Evolutionary conservation across 2,329 filamentous ascomycete species (phyloP).

Genomic region (Lasiodiplodia gonubiensis): DNA sequence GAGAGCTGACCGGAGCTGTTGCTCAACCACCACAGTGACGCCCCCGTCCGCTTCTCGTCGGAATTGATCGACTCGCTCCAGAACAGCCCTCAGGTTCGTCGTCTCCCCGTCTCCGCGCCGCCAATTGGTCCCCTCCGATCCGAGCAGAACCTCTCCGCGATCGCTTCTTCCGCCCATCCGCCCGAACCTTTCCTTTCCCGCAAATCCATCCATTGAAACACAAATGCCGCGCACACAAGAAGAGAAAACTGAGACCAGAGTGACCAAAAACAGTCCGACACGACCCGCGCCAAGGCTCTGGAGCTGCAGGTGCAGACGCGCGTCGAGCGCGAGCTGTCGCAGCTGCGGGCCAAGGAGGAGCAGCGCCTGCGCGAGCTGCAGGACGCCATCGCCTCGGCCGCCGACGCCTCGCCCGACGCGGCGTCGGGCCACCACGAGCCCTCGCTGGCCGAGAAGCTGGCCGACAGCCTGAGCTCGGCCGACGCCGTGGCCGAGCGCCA

Average conservation of each 20-base stretch:
- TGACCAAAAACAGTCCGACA: slow-evolving; percentile 71
- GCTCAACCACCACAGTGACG: slow-evolving; percentile 53
- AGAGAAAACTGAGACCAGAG: slow-evolving; percentile 1
- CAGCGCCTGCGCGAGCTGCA: slow-evolving; percentile 72
- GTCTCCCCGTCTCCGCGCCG: not conserved
- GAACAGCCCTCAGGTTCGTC: slow-evolving; percentile 78
- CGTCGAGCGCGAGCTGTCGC: slow-evolving; percentile 82
- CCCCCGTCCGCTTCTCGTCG: slow-evolving; percentile 75
- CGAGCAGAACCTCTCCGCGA: not conserved
- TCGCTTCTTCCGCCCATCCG: not conserved
- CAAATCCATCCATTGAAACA: not conserved
- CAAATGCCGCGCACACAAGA: slow-evolving; percentile 4
- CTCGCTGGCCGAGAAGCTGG: slow-evolving; percentile 45
- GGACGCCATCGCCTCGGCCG: slow-evolving; percentile 63
- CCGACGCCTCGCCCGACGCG: slow-evolving; percentile 39
- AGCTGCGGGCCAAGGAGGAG: slow-evolving; percentile 73
- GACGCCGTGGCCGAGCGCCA: slow-evolving; percentile 48
- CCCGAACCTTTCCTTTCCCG: not conserved
- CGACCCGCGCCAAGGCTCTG: slow-evolving; percentile 78
- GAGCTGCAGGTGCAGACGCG: slow-evolving; percentile 90
- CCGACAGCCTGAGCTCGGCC: slow-evolving; percentile 43
- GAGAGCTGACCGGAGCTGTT: slow-evolving; percentile 25
- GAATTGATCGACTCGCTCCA: slow-evolving; percentile 83
- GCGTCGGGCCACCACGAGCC: slow-evolving; percentile 22
- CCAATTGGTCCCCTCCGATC: slow-evolving; percentile 4